Evolutionary conservation across 2,329 filamentous ascomycete species (phyloP), one percentile per base, ranked within the genome.

Genomic region (Colletotrichum eleusines): DNA sequence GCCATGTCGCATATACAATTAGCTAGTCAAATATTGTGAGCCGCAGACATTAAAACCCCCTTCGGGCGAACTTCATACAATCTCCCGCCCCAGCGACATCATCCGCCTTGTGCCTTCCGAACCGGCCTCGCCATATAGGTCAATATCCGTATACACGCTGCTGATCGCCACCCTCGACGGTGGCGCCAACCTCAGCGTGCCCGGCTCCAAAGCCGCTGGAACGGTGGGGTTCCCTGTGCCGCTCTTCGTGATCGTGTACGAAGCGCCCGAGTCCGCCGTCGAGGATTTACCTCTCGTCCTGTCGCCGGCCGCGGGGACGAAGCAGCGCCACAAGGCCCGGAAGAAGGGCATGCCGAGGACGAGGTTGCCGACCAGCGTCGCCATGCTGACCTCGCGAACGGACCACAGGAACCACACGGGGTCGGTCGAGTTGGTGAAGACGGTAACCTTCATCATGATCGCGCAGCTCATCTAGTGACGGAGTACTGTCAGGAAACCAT

Each of bases 291-390:
- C 31, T 18, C 58, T 23, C 57, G 35, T 51, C n/a, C 50, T 44
- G 50, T 14, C 12, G 48, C 38, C 40, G 53, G 28, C 42, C 14
- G 26, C 8, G 11, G 64, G 68, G 44, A 63, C 57, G 64, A 71
- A 42, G 44, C 44, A 46, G 42, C 33, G 53, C 69, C 69, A 72
- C 28, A 42, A 55, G 11, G 50, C 40, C 26, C 51, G 42, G 26
- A 61, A 40, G 35, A 62, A 42, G n/a, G 70, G 70, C 50, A 70
- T 66, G 57, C 66, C 55, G 12, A 72, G 61, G 14, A 69, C 35
- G 20, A 72, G 66, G 50, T 72, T 72, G 11, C 70, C 66, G 28
- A 72, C 70, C 9, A 72, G n/a, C 70, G 70, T 72, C 5, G 70
- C 66, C 44, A 55, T 70, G 38, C 66, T 70, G 20, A 58, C 18